Conservation (phyloP, 2,329 filamentous ascomycete genomes). For the Botryotinia convoluta region DNA sequence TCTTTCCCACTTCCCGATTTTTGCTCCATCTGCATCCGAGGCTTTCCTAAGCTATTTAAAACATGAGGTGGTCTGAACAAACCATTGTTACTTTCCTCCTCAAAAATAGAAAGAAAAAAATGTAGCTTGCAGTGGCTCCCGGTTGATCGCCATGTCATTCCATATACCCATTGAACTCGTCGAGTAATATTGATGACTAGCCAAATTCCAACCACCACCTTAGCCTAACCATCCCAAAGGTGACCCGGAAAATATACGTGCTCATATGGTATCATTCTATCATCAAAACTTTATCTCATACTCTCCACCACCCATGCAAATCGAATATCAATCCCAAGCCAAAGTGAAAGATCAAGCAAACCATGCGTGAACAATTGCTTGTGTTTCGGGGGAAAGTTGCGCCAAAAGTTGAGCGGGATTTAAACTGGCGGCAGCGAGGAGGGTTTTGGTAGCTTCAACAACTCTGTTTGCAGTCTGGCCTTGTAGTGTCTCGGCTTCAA, state of each 20-base stretch:
- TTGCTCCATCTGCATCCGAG: neutral
- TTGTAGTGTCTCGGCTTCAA: constrained; percentile 87
- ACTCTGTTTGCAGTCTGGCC: constrained; percentile 78
- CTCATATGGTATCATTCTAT: constrained; percentile 23
- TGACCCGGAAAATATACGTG: constrained; percentile 22
- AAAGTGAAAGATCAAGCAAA: constrained; percentile 54
- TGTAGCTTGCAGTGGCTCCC: neutral
- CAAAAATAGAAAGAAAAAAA: neutral
- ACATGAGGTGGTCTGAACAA: neutral
- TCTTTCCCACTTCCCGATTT: neutral
- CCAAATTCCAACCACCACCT: constrained; percentile 14
- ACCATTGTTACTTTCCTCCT: neutral
- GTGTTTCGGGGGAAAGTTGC: constrained; percentile 74
- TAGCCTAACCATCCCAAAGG: constrained; percentile 18
- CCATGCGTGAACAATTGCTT: constrained; percentile 74
- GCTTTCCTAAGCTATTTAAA: neutral
- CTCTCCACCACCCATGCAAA: constrained; percentile 12
- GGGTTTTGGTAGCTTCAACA: constrained; percentile 71
- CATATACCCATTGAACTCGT: neutral
- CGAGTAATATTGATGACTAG: constrained; percentile 20
- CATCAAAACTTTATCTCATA: constrained; percentile 18
- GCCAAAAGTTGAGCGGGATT: constrained; percentile 74
- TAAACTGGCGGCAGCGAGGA: constrained; percentile 70
- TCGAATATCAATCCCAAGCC: constrained; percentile 32
- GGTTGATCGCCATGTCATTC: constrained; percentile 22